Percentiles rank a stretch among this genome's conserved stretches.
Conservation (phyloP, 192 early-diverging fungal genomes). For the Allomyces javanicus region DNA sequence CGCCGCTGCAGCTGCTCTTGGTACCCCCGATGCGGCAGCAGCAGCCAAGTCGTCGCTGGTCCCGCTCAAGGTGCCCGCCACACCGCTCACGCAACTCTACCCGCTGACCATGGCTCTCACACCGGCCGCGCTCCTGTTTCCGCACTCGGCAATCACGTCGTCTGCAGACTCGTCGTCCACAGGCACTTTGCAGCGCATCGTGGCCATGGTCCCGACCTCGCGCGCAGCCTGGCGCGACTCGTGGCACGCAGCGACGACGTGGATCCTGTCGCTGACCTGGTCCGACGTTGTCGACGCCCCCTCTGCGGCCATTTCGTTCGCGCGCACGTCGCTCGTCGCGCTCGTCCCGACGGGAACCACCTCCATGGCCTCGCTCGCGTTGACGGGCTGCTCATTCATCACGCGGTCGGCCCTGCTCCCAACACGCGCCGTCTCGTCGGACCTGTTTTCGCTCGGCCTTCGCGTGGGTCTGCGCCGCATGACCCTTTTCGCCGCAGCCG, state of each 20-base stretch:
- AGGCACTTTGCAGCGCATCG: neutral
- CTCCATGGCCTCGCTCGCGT: no score
- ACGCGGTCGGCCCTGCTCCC: neutral
- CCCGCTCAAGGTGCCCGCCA: neutral
- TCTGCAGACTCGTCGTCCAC: neutral
- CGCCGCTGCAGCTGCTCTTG: neutral
- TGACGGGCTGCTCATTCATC: neutral
- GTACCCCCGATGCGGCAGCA: neutral
- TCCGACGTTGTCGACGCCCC: neutral
- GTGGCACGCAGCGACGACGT: neutral
- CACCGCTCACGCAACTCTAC: no score
- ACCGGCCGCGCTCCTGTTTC: neutral
- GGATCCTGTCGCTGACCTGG: neutral
- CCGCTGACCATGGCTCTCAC: no score
- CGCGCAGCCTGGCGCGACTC: no score
- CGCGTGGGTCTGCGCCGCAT: neutral
- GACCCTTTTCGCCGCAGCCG: neutral
- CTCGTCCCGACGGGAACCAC: neutral
- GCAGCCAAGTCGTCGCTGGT: neutral
- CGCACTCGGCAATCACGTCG: neutral
- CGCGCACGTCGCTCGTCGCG: neutral
- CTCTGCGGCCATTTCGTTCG: neutral
- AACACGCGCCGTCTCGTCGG: neutral
- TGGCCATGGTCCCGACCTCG: neutral
- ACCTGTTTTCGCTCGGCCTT: neutral